phyloP scores from a whole-genome alignment of 2,329 filamentous ascomycete genomes.

The Exophiala sideris region DNA sequence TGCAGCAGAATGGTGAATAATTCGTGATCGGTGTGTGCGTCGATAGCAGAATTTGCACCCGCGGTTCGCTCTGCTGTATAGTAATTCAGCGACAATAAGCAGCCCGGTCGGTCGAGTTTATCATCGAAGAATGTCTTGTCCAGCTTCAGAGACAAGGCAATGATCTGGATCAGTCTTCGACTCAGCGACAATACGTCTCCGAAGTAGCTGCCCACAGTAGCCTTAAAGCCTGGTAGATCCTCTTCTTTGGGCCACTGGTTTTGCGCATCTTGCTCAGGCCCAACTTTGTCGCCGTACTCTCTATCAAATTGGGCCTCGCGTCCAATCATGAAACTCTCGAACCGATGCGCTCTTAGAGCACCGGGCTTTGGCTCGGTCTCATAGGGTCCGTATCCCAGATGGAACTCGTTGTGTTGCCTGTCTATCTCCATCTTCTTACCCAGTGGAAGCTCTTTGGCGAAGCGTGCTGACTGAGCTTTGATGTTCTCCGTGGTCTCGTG shows the following conservation, averaged over 20 bases:
- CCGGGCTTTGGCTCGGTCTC: not conserved
- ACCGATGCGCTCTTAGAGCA: not conserved
- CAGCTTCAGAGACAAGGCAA: not conserved
- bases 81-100: not conserved
- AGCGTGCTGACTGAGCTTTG: not conserved
- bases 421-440: not conserved
- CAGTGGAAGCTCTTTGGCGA: not conserved
- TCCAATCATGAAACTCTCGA: not conserved
- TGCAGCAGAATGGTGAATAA: not conserved
- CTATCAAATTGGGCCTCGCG: not conserved
- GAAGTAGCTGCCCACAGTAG: not conserved
- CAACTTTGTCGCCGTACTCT: not conserved
- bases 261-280: not conserved
- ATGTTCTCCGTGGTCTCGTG: slow-evolving; percentile 11
- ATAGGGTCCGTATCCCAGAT: not conserved
- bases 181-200: not conserved
- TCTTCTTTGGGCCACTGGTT: not conserved
- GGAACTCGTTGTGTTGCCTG: not conserved
- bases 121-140: not conserved
- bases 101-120: not conserved
- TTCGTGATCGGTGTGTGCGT: not conserved
- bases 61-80: not conserved
- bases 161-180: not conserved
- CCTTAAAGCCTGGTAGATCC: not conserved
- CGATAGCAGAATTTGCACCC: not conserved